Base-by-base conservation (phyloP, 78 protist genomes). In the Dictyostelium intermedium region DNA sequence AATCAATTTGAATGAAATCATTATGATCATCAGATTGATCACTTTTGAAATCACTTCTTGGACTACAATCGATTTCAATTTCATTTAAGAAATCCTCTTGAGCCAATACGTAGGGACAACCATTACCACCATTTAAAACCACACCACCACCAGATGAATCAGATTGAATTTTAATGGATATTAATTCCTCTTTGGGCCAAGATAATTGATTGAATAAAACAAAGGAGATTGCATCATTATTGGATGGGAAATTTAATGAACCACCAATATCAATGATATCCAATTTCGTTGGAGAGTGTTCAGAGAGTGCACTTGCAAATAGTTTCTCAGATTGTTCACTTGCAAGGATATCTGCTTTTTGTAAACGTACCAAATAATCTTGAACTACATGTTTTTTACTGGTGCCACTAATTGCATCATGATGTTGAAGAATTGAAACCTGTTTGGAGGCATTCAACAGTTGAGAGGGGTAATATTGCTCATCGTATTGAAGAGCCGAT, bases 391-490 rank as follows among this genome's bases (percentile, higher is more conserved):
- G 60, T 41, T 43, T 39, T 66, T 72, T 83, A 66, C 73, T 53
- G 2, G 89, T 83, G 41, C 89, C 89, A 25, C 79, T 83, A 25
- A 83, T 83, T 13, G 89, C 89, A 83, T 83, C 89, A 66, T 83
- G 89, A 66, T 83, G 89, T 83, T 83, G 89, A 25, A 83, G 39
- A 41, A 83, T 83, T 23, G 89, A 83, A 14, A 60, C 35, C 34
- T 83, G 37, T 41, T 60, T 66, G 1, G 81, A 66, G 3, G 89
- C 73, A 82, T 60, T 60, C 35, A n/a, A 20, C 2, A 82, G 14
- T 41, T 20, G 35, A 10, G 14, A 16, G 8, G 74, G 32, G n/a
- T 41, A 77, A 30, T 27, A 18, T n/a, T 80, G 11, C 27, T 66
- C 74, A 66, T 27, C 74, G 1, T 8, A 25, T 50, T 80, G 84